A percentile compares a stretch with the other conserved stretches of the same genome.
phyloP scores from a whole-genome alignment of 371 early-diverging fungal species.

The Mortierella sp. region DNA sequence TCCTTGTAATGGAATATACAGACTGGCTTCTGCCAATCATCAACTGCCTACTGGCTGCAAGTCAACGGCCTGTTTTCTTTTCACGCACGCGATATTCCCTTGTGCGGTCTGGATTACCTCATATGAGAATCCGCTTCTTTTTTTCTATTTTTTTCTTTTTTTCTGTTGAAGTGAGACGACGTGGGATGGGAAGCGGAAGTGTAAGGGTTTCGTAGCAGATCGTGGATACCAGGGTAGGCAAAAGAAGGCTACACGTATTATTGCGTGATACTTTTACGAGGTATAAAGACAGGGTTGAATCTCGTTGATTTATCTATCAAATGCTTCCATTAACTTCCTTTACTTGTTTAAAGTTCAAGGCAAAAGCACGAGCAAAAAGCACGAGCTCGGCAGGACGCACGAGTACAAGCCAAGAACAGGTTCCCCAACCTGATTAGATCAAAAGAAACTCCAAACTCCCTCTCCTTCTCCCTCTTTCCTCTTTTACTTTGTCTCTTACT shows the following conservation, averaged over 20 bases:
- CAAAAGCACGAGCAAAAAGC: conserved; percentile 10
- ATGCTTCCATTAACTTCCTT: conserved; percentile 11
- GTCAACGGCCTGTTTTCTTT: not conserved
- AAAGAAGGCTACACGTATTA: too few relatives aligned
- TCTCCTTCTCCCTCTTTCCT: conserved; percentile 5
- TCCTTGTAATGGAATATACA: conserved; percentile 1
- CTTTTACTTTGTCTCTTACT: not conserved
- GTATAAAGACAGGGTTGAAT: not conserved
- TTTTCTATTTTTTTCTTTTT: not conserved
- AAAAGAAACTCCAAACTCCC: not conserved
- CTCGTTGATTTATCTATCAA: not conserved
- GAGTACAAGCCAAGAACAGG: conserved; percentile 7
- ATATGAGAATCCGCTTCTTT: not conserved
- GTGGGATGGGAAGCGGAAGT: too few relatives aligned
- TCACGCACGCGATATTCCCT: conserved; percentile 1
- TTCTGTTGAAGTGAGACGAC: too few relatives aligned
- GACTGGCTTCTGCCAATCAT: not conserved
- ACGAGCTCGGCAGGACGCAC: conserved; percentile 12
- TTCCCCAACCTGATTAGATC: conserved; percentile 3
- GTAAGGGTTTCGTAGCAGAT: too few relatives aligned
- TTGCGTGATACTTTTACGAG: too few relatives aligned
- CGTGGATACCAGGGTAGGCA: too few relatives aligned
- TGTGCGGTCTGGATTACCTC: not conserved
- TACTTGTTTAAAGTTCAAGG: not conserved
- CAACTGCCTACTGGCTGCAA: not conserved